phyloP scores from a whole-genome alignment of 768 basidiomycete species.

The Boletus huronensis region DNA sequence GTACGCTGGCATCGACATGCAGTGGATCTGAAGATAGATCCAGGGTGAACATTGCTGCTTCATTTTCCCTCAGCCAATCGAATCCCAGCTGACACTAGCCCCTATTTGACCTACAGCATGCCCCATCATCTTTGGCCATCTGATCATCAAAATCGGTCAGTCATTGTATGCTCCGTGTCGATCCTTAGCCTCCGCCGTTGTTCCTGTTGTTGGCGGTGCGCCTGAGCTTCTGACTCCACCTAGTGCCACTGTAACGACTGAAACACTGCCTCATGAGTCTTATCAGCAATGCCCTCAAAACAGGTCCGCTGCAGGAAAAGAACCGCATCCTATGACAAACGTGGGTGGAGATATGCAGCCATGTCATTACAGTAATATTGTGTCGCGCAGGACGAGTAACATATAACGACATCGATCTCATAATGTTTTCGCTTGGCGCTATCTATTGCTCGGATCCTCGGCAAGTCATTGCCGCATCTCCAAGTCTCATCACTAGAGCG shows the following conservation, averaged over 20 bases:
- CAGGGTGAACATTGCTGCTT: not conserved
- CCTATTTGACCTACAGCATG: not conserved
- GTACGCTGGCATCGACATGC: not conserved
- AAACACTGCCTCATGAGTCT: slow-evolving; percentile 4
- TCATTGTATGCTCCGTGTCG: no score
- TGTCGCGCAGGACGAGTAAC: no score
- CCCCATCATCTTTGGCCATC: not conserved
- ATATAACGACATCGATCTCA: not conserved
- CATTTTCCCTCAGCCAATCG: not conserved
- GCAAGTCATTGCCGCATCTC: not conserved
- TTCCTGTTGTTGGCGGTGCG: not conserved
- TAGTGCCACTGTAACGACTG: not conserved
- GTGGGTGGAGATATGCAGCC: slow-evolving; percentile 9
- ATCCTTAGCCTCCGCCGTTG: not conserved
- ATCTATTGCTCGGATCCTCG: slow-evolving; percentile 3
- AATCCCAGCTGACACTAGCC: not conserved
- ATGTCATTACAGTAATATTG: not conserved
- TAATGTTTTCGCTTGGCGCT: slow-evolving; percentile 1
- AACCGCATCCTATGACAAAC: slow-evolving; percentile 4
- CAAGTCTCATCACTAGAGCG: not conserved
- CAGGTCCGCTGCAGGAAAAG: slow-evolving; percentile 9
- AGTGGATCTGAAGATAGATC: not conserved
- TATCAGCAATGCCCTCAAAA: not conserved
- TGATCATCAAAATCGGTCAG: slow-evolving; percentile 1
- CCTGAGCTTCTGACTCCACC: not conserved